These are phyloP conservation scores for Oryza glaberrima DNA, from an alignment of 176 grass and related monocot species.

Conservation along the genomic window DNA sequence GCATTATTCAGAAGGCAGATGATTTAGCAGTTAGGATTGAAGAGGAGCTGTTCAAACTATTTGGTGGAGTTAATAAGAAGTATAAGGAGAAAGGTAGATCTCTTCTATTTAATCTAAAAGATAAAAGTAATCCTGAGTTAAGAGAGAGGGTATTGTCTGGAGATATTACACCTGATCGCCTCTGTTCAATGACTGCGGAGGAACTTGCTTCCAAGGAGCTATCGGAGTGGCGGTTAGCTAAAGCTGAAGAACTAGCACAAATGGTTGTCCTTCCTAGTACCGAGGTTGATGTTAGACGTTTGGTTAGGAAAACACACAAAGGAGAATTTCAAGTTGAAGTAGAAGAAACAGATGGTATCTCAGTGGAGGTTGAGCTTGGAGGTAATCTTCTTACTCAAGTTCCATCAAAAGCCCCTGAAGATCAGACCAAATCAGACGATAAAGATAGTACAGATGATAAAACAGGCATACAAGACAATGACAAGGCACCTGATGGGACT, in stretches of 20 bases:
- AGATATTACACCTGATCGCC: conserved; percentile 80
- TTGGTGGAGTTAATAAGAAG: conserved; percentile 97
- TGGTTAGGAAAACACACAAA: conserved; percentile 97
- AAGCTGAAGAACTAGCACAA: conserved; percentile 84
- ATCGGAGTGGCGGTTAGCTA: conserved; percentile 87
- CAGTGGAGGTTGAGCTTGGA: conserved; percentile 85
- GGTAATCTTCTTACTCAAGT: conserved; percentile 51
- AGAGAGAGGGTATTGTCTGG: conserved; percentile 79
- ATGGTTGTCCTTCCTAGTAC: conserved; percentile 81
- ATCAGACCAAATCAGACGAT: conserved; percentile 46
- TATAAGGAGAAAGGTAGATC: conserved; percentile 97
- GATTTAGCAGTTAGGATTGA: conserved; percentile 83
- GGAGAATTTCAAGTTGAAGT: conserved; percentile 95
- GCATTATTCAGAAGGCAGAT: conserved; percentile 54
- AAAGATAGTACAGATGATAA: conserved; percentile 42
- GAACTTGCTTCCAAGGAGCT: conserved; percentile 97
- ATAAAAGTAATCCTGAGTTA: conserved; percentile 87
- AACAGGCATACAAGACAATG: conserved; percentile 37
- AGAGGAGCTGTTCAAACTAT: conserved; percentile 82
- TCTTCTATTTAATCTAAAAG: conserved; percentile 96
- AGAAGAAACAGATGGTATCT: conserved; percentile 70
- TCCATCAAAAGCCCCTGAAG: conserved; percentile 50
- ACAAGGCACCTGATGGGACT: conserved; percentile 48
- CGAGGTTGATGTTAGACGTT: conserved; percentile 77
- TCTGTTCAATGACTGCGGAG: conserved; percentile 86